Base-by-base conservation (phyloP, 768 basidiomycete species). In the Boletus vinaceobasis region DNA sequence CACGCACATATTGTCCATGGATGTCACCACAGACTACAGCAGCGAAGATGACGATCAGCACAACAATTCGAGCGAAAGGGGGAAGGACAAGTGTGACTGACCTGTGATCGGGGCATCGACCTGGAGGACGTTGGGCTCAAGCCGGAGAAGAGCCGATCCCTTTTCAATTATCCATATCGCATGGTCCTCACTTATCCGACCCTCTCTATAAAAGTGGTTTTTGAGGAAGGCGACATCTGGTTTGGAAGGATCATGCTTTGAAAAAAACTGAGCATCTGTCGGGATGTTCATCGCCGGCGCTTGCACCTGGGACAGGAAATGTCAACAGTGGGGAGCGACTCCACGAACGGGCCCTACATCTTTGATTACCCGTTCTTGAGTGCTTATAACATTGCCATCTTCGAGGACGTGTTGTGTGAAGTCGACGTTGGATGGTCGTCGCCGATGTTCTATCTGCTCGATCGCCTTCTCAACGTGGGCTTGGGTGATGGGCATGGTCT, bases 91-190 rank as follows among this genome's bases (percentile, higher is more conserved):
- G 13, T 10, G 32, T 17, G 48, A 58, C 66, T 2, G 58, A 95
- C 95, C 93, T 53, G 96, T 99, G 71, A 99, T 95, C 40, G 97
- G 97, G 23, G 95, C 95, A 73, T 98, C 97, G 50, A 99, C 94
- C 55, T 87, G 83, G 50, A 99, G 77, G 58, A 99, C 81, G 68
- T 98, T 98, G 14, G 89, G 83, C 74, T 99, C 97, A 46, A 80
- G 73, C 59, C 82, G 82, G 64, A 99, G 76, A 21, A 98, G 60
- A 59, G 93, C 90, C 0, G 89, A 87, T n/a, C 83, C 90, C 73
- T 86, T 88, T 58, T 90, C 83, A 61, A 99, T 74, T 67, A 99
- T 98, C 79, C 87, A 97, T 58, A 97, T 69, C 4, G 97, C 97
- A 71, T 98, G 94, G 43, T 95, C 92, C 71, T 98, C 96, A 17